phyloP scores from a whole-genome alignment of 257 asterid species.

The Nicotiana otophora region DNA sequence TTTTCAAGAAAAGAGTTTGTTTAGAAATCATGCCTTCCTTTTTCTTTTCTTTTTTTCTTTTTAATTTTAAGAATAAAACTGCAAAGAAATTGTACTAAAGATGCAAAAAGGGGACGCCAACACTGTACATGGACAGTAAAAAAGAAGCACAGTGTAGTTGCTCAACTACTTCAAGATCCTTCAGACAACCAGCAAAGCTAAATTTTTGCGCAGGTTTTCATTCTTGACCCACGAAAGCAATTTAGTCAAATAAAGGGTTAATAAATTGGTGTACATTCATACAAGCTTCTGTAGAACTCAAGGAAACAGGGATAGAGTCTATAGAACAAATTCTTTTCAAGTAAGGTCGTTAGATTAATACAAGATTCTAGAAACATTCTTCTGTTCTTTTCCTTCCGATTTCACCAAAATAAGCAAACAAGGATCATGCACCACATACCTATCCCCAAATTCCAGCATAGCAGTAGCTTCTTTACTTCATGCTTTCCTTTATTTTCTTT shows the following conservation, averaged over 20 bases:
- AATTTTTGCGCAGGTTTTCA: not conserved
- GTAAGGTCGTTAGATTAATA: not conserved
- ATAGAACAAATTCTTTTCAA: not conserved
- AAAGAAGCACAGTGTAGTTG: not conserved
- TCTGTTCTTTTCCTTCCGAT: not conserved
- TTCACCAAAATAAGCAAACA: not conserved
- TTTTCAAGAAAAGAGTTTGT: not conserved
- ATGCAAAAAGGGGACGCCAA: not conserved
- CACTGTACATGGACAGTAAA: not conserved
- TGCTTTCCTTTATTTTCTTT: not conserved
- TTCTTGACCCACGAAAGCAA: not conserved
- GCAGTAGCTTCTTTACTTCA: not conserved
- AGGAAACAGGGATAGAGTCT: not conserved
- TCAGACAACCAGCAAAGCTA: not conserved
- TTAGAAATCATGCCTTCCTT: not conserved
- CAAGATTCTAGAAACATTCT: not conserved
- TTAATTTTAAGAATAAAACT: not conserved
- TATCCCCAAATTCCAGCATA: not conserved
- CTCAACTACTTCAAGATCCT: not conserved
- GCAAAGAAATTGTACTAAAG: not conserved
- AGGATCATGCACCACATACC: not conserved
- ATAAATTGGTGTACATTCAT: not conserved
- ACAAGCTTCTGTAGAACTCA: not conserved
- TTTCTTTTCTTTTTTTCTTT: no score
- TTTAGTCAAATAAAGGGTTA: not conserved